Conservation (phyloP, 352 stramenopile genomes). For the Globisporangium spinosum region DNA sequence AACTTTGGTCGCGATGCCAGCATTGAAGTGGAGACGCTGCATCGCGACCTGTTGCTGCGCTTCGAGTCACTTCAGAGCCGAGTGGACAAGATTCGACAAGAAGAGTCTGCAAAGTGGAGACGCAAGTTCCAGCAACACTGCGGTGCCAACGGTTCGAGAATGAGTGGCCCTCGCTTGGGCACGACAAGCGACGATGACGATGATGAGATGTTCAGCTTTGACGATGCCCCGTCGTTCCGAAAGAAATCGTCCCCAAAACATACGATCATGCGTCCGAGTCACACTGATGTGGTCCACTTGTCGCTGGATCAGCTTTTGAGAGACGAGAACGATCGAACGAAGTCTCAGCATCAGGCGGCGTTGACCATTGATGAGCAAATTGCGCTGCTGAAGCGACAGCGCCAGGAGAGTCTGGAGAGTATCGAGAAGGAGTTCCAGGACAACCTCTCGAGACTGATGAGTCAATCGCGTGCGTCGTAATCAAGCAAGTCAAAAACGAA, state of each 20-base stretch:
- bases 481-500: not conserved
- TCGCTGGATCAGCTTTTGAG: conserved; percentile 13
- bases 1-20: conserved; percentile 55
- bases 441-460: conserved; percentile 29
- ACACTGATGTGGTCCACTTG: conserved; percentile 18
- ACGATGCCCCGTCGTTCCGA: conserved; percentile 3
- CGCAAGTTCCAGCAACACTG: conserved; percentile 18
- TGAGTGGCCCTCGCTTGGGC: conserved; percentile 4
- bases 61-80: conserved; percentile 29
- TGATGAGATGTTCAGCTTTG: conserved; percentile 23
- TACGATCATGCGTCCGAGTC: conserved; percentile 10
- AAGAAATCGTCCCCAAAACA: not conserved
- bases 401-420: conserved; percentile 25
- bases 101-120: conserved; percentile 32
- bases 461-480: conserved; percentile 9
- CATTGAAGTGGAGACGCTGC: conserved; percentile 52
- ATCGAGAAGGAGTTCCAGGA: conserved; percentile 42
- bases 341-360: not conserved
- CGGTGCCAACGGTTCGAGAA: conserved; percentile 10
- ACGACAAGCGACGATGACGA: conserved; percentile 20
- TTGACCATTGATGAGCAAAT: conserved; percentile 35
- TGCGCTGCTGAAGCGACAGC: conserved; percentile 31
- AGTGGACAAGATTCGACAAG: conserved; percentile 23
- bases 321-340: conserved; percentile 8
- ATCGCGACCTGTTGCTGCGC: conserved; percentile 44